These are phyloP conservation scores for Fusarium piperis DNA, from an alignment of 2,329 filamentous ascomycete genomes.

Conservation along the genomic window DNA sequence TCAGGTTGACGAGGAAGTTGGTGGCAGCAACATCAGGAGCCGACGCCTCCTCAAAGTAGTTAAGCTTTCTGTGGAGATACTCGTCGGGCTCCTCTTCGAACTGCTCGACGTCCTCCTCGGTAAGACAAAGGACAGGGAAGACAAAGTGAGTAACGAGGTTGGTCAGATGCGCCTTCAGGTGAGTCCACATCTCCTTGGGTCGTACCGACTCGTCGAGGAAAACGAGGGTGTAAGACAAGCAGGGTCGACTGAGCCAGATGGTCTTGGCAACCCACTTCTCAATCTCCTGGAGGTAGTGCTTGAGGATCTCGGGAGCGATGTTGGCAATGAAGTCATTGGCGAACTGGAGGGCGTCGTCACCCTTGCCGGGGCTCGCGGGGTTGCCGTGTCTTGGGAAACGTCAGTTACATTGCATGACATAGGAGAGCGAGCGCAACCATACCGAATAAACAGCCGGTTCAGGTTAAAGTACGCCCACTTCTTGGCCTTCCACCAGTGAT, in stretches of 20 bases:
- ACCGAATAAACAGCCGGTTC: constrained; percentile 94
- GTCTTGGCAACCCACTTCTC: constrained; percentile 98
- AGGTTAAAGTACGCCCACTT: constrained; percentile 99
- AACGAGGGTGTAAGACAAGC: constrained; percentile 90
- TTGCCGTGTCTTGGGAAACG: constrained; percentile 80
- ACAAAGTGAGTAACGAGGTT: constrained; percentile 94
- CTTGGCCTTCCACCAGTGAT: constrained; percentile 99
- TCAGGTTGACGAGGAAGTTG: constrained; percentile 94
- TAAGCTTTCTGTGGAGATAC: constrained; percentile 96
- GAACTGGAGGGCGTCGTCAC: constrained; percentile 79
- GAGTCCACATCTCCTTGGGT: constrained; percentile 95
- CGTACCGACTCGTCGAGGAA: constrained; percentile 98
- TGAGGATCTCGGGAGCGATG: constrained; percentile 95
- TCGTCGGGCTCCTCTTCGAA: constrained; percentile 96
- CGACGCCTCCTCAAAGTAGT: constrained; percentile 97
- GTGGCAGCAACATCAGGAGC: constrained; percentile 95
- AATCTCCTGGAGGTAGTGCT: constrained; percentile 92
- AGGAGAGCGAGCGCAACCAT: constrained; percentile 40
- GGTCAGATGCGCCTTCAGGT: constrained; percentile 92
- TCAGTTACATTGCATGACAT: constrained; percentile 1
- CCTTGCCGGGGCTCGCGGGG: constrained; percentile 78
- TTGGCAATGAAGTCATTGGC: constrained; percentile 91
- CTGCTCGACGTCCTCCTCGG: constrained; percentile 89
- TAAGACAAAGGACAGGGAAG: constrained; percentile 94
- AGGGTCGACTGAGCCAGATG: constrained; percentile 93